Evolutionary conservation across 257 asterid genomes (phyloP), one percentile per base, ranked within the genome.

Genomic region (Salvia splendens): DNA sequence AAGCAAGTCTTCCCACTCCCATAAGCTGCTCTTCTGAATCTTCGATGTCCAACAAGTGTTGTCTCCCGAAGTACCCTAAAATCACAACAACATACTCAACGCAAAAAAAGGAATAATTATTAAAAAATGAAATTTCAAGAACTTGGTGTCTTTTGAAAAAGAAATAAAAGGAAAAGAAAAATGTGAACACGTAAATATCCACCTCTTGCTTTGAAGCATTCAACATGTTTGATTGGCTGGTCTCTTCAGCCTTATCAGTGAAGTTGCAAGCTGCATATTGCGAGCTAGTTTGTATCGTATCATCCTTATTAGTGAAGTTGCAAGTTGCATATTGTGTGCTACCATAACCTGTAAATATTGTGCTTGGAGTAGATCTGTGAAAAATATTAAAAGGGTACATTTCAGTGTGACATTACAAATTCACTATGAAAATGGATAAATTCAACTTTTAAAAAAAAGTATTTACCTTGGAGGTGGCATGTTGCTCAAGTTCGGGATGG

Each of bases 1-100:
- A 12, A 75, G 75, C 53, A 78, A 62, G 67, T 78, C 83, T 55
- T 81, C 82, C 86, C 80, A 81, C 59, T 81, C 79, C 81, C 78
- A 73, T 40, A 67, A 47, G 35, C 57, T 72, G 59, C 60, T 69
- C 61, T 45, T 69, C 55, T 78, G 79, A 41, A 41, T 57, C 50
- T 35, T 48, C 10, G 80, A 40, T 24, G 77, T 17, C 75, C 77
- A 56, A 1, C 16, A 20, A 17, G 43, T 28, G 54, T 33, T 62
- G 41, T 69, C 77, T 35, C 56, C 81, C 28, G 12, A n/a, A 57
- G 64, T 45, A 46, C 59, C 78, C 84, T 75, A 30, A n/a, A 50
- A 47, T 4, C 16, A 73, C 11, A 5, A 36, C 20, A 50, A 48
- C 43, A 0, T 24, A 24, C 2, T 24, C 30, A 24, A 24, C 14